These are phyloP conservation scores for Oryza brachyantha DNA, from an alignment of 176 grass and related monocot species.

Conservation along the genomic window DNA sequence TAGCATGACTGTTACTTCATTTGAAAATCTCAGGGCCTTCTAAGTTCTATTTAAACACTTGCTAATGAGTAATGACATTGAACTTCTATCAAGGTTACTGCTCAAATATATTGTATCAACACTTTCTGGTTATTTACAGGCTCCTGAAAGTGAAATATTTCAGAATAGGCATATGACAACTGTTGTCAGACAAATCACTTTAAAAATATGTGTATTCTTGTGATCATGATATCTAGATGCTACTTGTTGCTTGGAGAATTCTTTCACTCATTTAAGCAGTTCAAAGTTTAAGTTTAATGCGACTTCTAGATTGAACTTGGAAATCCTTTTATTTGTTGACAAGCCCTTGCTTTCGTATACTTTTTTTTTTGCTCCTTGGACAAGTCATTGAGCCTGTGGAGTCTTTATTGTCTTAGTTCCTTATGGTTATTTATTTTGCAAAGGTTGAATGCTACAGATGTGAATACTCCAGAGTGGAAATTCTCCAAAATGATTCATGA, in stretches of 20 bases:
- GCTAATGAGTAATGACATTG: not conserved
- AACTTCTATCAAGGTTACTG: not conserved
- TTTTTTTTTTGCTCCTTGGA: not conserved
- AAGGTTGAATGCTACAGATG: slow-evolving; percentile 92
- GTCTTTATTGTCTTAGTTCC: slow-evolving; percentile 1
- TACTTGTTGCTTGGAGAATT: not conserved
- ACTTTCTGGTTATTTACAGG: not conserved
- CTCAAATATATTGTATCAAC: not conserved
- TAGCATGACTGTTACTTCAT: not conserved
- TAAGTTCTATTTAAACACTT: slow-evolving; percentile 1
- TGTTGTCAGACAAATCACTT: not conserved
- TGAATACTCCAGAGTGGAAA: slow-evolving; percentile 89
- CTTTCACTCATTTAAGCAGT: not conserved
- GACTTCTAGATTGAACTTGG: not conserved
- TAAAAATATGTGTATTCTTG: not conserved
- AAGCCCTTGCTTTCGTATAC: not conserved
- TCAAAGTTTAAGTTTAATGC: not conserved
- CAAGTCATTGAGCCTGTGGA: not conserved
- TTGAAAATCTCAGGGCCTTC: not conserved
- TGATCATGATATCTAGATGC: not conserved
- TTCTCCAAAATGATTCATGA: slow-evolving; percentile 90
- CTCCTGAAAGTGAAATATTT: not conserved
- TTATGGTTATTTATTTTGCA: slow-evolving; percentile 45
- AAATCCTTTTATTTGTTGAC: not conserved
- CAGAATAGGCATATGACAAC: not conserved